Evolutionary conservation across 2,329 filamentous ascomycete genomes (phyloP), one percentile per base, ranked within the genome.

Genomic region (Xylariales sp.): DNA sequence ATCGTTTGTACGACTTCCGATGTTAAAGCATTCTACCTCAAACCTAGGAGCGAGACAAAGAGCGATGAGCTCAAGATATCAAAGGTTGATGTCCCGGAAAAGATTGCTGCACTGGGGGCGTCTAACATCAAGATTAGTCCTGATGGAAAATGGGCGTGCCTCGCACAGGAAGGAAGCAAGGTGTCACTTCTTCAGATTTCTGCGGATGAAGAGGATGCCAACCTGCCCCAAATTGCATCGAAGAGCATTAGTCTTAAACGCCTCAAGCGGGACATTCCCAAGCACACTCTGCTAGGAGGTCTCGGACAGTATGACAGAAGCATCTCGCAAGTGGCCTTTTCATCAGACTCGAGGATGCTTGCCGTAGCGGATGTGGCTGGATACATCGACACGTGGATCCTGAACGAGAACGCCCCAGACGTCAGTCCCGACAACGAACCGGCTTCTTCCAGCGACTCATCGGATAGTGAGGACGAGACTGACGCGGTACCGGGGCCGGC

Each of bases 381-480:
- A 29, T 88, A 83, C 60, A 71, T 97, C 21, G 90, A 97, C 55
- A 88, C 83, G 14, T 98, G 90, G 86, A 66, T 88, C 2, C 63
- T 95, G 38, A 73, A 78, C 53, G 41, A 55, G 40, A 56, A 63
- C 37, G 56, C 59, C 21, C 45, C 48, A 7, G 49, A 59, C 15
- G 54, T 56, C 18, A 37, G 52, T 29, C 51, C 62, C 56, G 59
- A 64, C 44, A 53, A 49, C 41, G 40, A 43, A 33, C 47, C 55
- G 28, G 43, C 51, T 38, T 51, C 60, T 13, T 62, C 62, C 19
- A 67, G 66, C 36, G 61, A 61, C 29, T 62, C 65, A 31, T 60
- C 54, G 15, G 50, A 50, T 19, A 48, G 46, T 6, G 62, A 67
- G 10, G 66, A 67, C 14, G 70, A 70, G 6, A 69, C 72, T 17